Conservation (phyloP, 164 flowering plant genomes). For the Tetracentron sinense region DNA sequence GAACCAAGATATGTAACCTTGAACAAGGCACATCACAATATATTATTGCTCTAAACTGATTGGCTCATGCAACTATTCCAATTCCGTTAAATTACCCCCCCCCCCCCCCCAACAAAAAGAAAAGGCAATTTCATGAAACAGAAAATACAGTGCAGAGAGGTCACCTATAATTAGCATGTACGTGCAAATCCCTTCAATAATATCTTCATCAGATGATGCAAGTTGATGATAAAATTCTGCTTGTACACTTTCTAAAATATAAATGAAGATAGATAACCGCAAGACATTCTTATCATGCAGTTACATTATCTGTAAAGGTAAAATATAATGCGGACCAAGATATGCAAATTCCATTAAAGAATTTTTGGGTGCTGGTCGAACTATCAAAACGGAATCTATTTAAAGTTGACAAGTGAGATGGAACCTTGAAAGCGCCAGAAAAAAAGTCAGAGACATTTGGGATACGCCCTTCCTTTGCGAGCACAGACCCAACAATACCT, state of each 20-base stretch:
- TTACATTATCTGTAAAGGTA: not conserved
- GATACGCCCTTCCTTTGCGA: slow-evolving; percentile 62
- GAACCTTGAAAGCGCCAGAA: slow-evolving; percentile 83
- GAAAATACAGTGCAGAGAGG: not conserved
- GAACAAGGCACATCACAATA: too few species aligned
- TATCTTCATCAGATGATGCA: not conserved
- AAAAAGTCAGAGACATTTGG: slow-evolving; percentile 49
- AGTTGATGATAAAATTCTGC: not conserved
- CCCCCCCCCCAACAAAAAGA: too few species aligned
- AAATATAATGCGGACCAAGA: not conserved
- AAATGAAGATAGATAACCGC: not conserved
- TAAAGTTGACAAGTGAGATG: slow-evolving; percentile 9
- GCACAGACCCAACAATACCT: slow-evolving; percentile 76
- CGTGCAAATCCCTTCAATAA: not conserved
- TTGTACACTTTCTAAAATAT: not conserved
- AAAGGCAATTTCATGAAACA: not conserved
- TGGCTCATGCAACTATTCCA: not conserved
- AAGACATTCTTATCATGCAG: not conserved
- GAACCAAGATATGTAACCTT: not conserved
- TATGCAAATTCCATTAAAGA: not conserved
- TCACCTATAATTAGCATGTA: slow-evolving; percentile 1
- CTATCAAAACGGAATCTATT: not conserved
- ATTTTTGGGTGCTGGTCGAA: too few species aligned
- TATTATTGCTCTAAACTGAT: too few species aligned
- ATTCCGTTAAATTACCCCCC: not conserved